Base-by-base conservation (phyloP, 768 basidiomycete species). In the Paxillus involutus region DNA sequence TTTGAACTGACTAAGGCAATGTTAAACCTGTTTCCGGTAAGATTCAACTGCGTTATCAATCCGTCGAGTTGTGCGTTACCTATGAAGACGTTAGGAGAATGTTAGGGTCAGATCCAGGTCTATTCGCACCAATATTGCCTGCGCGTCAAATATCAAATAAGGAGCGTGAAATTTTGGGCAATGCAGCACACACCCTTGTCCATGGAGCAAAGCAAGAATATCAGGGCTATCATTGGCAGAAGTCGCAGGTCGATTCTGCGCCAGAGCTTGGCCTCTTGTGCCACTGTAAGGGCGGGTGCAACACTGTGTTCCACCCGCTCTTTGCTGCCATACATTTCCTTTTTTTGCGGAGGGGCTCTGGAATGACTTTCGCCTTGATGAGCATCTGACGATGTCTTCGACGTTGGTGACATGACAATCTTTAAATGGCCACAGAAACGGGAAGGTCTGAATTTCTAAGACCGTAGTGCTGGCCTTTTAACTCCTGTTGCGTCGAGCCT, bases 61-160 rank as follows among this genome's bases (percentile, higher is more conserved):
- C 86, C 88, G 60, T 83, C 80, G 4, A 87, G 69, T 56, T 77
- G 80, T 3, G 85, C 85, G 61, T 86, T 86, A 30, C 84, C 84
- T 78, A 63, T 43, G 51, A 44, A 41, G 55, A 19, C 8, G 26
- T 21, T 21, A 21, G 21, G 21, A 21, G 21, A 21, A 21, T 3
- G 21, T 21, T 21, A 3, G 21, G 2, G 21, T 21, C 21, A 21
- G 21, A 21, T 21, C 21, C 21, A 21, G 21, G 21, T 21, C 21
- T 21, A 3, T 21, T 21, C 21, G 21, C 21, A 21, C 21, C 21
- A 47, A 81, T 82, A 51, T 84, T 65, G 88, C 86, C 36, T 88
- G 77, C 80, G 57, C 52, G 85, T 16, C 44, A 45, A 3, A 12
- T 9, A 33, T 46, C 16, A 30, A 17, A 24, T 26, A 24, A 6